A percentile compares a stretch with the other conserved stretches of the same genome.
Evolutionary conservation across 2,329 filamentous ascomycete species (phyloP).

Genomic region (Endocalyx cinctus): DNA sequence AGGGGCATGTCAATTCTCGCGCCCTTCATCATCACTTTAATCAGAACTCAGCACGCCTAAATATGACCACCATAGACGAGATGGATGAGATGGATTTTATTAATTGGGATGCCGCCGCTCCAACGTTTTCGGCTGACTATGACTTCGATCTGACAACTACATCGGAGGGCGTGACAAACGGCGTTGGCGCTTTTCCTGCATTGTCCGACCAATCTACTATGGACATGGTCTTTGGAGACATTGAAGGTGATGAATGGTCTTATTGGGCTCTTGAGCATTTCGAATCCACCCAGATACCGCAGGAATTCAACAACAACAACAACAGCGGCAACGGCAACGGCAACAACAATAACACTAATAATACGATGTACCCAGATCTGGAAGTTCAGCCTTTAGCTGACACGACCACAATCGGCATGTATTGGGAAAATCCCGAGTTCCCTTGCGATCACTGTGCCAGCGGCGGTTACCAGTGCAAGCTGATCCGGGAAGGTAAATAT

Average conservation of each 20-base stretch:
- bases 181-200: conserved; percentile 15
- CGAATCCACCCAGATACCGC: conserved; percentile 36
- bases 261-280: conserved; percentile 58
- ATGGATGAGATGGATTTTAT: conserved; percentile 57
- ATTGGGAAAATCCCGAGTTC: conserved; percentile 39
- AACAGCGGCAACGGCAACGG: too few relatives aligned
- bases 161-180: conserved; percentile 31
- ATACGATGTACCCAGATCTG: conserved; percentile 25
- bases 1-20: too few relatives aligned
- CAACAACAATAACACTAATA: too few relatives aligned
- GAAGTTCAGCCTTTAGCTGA: conserved; percentile 21
- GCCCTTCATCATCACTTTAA: too few relatives aligned
- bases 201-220: conserved; percentile 32
- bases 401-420: conserved; percentile 23
- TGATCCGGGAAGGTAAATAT: conserved; percentile 54
- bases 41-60: too few relatives aligned
- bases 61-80: conserved; percentile 44
- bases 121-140: conserved; percentile 26
- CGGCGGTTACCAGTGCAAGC: conserved; percentile 56
- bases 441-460: conserved; percentile 50
- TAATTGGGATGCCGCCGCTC: conserved; percentile 54
- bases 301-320: conserved; percentile 26
- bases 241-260: conserved; percentile 55
- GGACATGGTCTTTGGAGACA: conserved; percentile 50
- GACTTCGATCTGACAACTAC: conserved; percentile 28